These are phyloP conservation scores for Agrostemma githago DNA, from an alignment of 148 eudicot species.

Conservation along the genomic window DNA sequence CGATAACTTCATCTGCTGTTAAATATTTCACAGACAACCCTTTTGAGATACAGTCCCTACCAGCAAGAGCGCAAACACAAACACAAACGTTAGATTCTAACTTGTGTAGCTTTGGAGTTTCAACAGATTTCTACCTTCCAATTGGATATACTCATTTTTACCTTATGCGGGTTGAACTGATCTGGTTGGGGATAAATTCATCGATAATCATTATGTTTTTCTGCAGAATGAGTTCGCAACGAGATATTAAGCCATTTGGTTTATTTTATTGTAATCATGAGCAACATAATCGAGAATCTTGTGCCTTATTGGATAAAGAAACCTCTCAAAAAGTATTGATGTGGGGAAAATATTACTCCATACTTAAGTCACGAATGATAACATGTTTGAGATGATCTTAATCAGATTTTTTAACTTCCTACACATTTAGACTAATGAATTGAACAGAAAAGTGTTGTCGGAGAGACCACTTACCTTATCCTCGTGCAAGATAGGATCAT, in stretches of 20 bases:
- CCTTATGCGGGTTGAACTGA: constrained; percentile 88
- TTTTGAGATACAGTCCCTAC: constrained; percentile 66
- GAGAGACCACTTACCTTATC: constrained; percentile 43
- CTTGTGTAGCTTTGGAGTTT: not conserved
- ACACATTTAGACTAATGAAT: too few species aligned
- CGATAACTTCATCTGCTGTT: constrained; percentile 69
- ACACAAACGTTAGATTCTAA: not conserved
- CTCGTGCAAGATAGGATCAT: constrained; percentile 52
- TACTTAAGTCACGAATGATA: too few species aligned
- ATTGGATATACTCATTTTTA: constrained; percentile 5
- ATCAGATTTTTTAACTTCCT: too few species aligned
- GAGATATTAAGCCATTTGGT: too few species aligned
- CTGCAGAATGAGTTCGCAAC: constrained; percentile 31
- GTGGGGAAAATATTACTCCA: too few species aligned
- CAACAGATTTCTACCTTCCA: too few species aligned
- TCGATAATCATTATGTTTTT: constrained; percentile 66
- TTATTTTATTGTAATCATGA: too few species aligned
- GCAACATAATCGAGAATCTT: too few species aligned
- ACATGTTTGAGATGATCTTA: too few species aligned
- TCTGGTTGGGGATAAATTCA: constrained; percentile 76
- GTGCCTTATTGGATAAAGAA: too few species aligned
- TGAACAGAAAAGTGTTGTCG: not conserved
- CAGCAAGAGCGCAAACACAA: constrained; percentile 8
- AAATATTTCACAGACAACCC: constrained; percentile 75
- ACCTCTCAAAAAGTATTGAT: too few species aligned